Evolutionary conservation across 257 asterid species (phyloP), one percentile per base, ranked within the genome.

Genomic region (Fraxinus quadrangulata): DNA sequence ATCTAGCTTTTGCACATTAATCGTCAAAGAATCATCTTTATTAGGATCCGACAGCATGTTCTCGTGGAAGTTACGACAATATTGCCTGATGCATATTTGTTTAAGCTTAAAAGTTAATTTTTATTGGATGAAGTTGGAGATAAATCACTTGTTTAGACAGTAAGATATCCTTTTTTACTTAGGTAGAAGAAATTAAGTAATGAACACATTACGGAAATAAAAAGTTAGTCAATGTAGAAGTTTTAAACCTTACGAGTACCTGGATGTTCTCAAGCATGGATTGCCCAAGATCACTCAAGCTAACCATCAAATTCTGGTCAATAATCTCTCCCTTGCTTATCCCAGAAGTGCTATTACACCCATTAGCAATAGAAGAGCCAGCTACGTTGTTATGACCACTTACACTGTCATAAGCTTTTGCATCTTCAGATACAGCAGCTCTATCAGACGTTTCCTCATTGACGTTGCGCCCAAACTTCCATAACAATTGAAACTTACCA

Each of bases 181-280:
- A 51, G 23, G 23, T 51, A 19, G 21, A 51, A 17, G 6, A 16
- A 51, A 51, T 6, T 54, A 17, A 6, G 56, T 47, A 14, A 47
- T 12, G 19, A n/a, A 14, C 6, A 47, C n/a, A 4, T 14, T 13
- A 45, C 14, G 56, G n/a, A 47, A 14, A 47, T n/a, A 47, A 47
- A 13, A 47, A 47, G n/a, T 47, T 45, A 45, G 17, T 42, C 3
- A 14, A 47, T 47, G 56, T 14, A 40, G 16, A 51, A 51, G 9
- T 51, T 51, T 14, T 19, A 56, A 21, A 56, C 66, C 21, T 56
- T 13, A 71, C 6, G 19, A 63, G 47, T 88, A 88, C 92, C 92
- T 88, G 90, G 76, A 86, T 82, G 71, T 88, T 86, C 72, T 86
- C 89, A 13, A 82, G 84, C 90, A 88, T 86, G 76, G 88, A 79